Conservation (phyloP, 2,329 filamentous ascomycete species). For the Epicoccum sorghinum region DNA sequence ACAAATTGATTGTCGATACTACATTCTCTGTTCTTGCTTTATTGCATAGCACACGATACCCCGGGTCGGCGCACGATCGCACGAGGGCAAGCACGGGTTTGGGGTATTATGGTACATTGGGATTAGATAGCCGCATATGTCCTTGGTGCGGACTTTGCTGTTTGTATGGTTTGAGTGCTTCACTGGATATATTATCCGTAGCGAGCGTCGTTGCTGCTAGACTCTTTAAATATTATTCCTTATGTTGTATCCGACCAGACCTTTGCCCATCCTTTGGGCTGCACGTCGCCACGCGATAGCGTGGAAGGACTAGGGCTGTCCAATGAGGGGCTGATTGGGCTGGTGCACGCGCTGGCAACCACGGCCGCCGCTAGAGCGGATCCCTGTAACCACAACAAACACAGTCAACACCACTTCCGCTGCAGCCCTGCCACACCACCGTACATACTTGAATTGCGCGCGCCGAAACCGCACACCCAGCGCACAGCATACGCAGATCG, state of each 20-base stretch:
- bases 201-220: conserved; percentile 13
- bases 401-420: conserved; percentile 30
- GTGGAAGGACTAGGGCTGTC: neutral
- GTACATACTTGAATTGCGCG: conserved; percentile 1
- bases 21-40: conserved; percentile 38
- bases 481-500: neutral
- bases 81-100: conserved; percentile 21
- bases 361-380: conserved; percentile 24
- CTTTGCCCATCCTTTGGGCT: neutral
- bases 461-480: neutral
- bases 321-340: conserved; percentile 1
- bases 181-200: conserved; percentile 26
- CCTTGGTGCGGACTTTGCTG: conserved; percentile 16
- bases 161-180: conserved; percentile 21
- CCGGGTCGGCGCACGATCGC: conserved; percentile 39
- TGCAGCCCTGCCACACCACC: conserved; percentile 17
- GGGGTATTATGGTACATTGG: conserved; percentile 15
- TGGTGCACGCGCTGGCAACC: conserved; percentile 19
- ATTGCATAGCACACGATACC: conserved; percentile 46
- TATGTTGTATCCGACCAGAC: neutral
- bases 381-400: conserved; percentile 38
- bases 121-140: conserved; percentile 21
- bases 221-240: conserved; percentile 18
- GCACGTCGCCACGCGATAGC: neutral
- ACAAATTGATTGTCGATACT: conserved; percentile 28